Percentiles rank a stretch among this genome's conserved stretches.
Conservation (phyloP, 495 filamentous ascomycete genomes). For the Lasiosphaeria miniovina region DNA sequence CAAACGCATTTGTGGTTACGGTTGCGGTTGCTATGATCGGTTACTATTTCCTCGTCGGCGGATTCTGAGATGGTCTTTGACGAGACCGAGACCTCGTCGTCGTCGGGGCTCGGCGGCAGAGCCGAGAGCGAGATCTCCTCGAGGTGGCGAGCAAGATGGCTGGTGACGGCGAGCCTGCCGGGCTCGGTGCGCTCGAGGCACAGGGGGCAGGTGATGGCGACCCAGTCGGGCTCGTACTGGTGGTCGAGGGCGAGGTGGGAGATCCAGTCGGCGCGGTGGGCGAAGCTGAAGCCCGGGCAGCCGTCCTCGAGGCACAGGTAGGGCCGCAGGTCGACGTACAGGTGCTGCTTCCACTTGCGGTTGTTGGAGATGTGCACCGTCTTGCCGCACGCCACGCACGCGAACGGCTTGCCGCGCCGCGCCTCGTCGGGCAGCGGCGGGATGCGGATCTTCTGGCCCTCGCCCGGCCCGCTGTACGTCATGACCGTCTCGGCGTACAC, state of each 20-base stretch:
- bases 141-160: constrained; percentile 15
- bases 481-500: constrained; percentile 14
- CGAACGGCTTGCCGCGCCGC: constrained; percentile 10
- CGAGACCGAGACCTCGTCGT: neutral
- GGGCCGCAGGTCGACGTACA: constrained; percentile 13
- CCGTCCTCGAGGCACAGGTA: constrained; percentile 15
- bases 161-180: constrained; percentile 8
- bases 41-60: no score
- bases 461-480: constrained; percentile 6
- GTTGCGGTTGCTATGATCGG: no score
- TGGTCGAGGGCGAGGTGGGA: constrained; percentile 15
- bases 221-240: constrained; percentile 6
- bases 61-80: no score
- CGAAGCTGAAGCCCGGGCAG: constrained; percentile 9
- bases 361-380: constrained; percentile 7
- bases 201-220: constrained; percentile 11
- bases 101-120: constrained; percentile 4
- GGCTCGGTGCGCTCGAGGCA: constrained; percentile 3
- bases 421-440: constrained; percentile 13
- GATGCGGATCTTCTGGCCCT: constrained; percentile 9
- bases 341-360: constrained; percentile 19
- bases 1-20: no score
- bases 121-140: constrained; percentile 23
- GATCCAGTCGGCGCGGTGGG: constrained; percentile 16
- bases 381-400: constrained; percentile 17